phyloP scores from a whole-genome alignment of 2,329 filamentous ascomycete species.

The Fusarium pilosicola region DNA sequence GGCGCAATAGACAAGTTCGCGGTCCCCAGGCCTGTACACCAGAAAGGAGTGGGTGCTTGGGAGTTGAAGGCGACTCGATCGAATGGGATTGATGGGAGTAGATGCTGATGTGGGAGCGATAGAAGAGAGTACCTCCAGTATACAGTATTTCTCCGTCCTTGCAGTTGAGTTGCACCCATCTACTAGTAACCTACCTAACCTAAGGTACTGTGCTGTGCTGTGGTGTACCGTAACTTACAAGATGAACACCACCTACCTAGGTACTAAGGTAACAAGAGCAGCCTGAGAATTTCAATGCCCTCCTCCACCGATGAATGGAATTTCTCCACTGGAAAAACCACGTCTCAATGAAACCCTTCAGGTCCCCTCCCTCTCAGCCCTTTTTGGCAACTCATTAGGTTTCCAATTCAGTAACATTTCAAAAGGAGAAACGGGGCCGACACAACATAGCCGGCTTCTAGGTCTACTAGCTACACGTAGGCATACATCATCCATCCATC shows the following conservation, averaged over 20 bases:
- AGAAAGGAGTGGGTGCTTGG: background rate
- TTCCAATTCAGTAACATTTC: conserved; percentile 27
- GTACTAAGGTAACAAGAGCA: background rate
- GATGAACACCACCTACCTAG: background rate
- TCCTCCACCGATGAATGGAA: conserved; percentile 6
- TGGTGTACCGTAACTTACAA: background rate
- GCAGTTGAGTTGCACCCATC: background rate
- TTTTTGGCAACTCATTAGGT: conserved; percentile 28
- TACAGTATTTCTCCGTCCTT: background rate
- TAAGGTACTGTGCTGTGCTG: background rate
- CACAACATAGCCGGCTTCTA: background rate
- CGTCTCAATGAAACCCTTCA: conserved; percentile 31
- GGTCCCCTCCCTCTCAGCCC: conserved; percentile 17
- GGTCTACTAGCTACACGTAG: background rate
- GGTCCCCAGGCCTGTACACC: background rate
- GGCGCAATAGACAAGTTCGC: conserved; percentile 3
- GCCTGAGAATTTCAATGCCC: background rate
- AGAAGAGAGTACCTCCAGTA: background rate
- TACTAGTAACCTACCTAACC: background rate
- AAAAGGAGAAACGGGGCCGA: conserved; percentile 25
- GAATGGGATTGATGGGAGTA: background rate
- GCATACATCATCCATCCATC: background rate
- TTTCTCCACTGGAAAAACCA: conserved; percentile 32
- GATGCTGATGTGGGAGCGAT: conserved; percentile 13
- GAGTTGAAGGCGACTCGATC: background rate